Evolutionary conservation across 176 grass and related monocot genomes (phyloP).

Genomic region (Avena eriantha): DNA sequence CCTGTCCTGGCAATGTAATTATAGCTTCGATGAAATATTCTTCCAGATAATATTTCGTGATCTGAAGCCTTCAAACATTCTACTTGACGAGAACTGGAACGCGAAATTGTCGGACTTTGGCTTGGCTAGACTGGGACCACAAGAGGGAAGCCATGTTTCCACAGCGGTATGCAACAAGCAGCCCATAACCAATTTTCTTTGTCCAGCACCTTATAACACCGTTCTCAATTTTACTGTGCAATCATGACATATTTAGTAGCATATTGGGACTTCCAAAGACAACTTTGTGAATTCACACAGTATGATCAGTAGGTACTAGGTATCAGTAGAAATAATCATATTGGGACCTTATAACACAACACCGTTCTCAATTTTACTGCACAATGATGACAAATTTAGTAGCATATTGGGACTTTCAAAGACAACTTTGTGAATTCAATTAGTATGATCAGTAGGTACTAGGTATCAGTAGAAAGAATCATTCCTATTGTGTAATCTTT

Average conservation of each 20-base stretch:
- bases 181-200: not conserved
- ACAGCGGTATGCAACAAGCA: constrained; percentile 64
- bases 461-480: not conserved
- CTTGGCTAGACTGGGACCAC: constrained; percentile 84
- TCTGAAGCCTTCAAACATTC: constrained; percentile 95
- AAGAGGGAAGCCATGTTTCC: constrained; percentile 90
- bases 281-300: not conserved
- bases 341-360: not conserved
- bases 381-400: constrained; percentile 8
- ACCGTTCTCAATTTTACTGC: not conserved
- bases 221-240: not conserved
- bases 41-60: constrained; percentile 96
- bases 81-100: constrained; percentile 90
- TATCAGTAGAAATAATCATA: not conserved
- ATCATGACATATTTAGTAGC: constrained; percentile 11
- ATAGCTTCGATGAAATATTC: not conserved
- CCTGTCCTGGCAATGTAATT: not conserved
- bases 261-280: constrained; percentile 3
- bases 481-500: not conserved
- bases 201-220: not conserved
- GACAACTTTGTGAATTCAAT: not conserved
- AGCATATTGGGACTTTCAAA: constrained; percentile 11
- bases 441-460: not conserved
- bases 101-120: constrained; percentile 95
- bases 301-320: not conserved